phyloP scores from a whole-genome alignment of 768 basidiomycete genomes.

The Rhodotorula toruloides region DNA sequence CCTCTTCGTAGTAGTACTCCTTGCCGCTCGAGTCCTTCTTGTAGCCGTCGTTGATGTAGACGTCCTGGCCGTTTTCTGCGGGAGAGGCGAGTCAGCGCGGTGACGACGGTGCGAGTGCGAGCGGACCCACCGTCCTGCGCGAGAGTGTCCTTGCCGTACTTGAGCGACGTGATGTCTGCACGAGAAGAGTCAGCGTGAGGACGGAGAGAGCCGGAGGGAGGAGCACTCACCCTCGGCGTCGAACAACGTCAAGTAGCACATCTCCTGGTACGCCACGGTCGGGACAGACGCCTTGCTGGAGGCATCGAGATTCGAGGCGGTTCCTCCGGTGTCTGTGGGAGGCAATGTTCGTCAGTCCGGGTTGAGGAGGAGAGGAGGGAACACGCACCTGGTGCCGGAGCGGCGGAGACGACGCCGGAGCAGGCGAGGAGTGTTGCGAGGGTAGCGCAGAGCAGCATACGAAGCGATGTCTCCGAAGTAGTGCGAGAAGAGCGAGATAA shows the following conservation, averaged over 20 bases:
- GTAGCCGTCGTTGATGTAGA: background rate
- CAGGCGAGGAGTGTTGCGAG: background rate
- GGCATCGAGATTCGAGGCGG: background rate
- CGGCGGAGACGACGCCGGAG: background rate
- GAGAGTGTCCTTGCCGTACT: background rate
- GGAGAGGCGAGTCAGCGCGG: background rate
- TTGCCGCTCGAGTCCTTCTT: conserved; percentile 1
- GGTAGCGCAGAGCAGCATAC: background rate
- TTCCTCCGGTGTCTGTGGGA: background rate
- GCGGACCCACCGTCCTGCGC: background rate
- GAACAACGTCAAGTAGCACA: background rate
- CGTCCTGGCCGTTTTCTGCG: background rate
- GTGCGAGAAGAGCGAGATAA: background rate
- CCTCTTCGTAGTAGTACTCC: conserved; percentile 1
- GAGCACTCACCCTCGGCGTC: background rate
- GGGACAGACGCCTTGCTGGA: background rate
- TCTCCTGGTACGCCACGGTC: background rate
- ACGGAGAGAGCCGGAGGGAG: too few species aligned
- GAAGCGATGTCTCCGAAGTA: background rate
- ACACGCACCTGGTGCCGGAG: background rate
- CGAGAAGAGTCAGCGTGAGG: background rate
- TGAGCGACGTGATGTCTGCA: background rate
- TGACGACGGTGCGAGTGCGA: background rate
- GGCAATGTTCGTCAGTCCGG: background rate
- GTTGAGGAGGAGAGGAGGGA: background rate